Conservation (phyloP, 768 basidiomycete genomes). For the Suillus weaverae region DNA sequence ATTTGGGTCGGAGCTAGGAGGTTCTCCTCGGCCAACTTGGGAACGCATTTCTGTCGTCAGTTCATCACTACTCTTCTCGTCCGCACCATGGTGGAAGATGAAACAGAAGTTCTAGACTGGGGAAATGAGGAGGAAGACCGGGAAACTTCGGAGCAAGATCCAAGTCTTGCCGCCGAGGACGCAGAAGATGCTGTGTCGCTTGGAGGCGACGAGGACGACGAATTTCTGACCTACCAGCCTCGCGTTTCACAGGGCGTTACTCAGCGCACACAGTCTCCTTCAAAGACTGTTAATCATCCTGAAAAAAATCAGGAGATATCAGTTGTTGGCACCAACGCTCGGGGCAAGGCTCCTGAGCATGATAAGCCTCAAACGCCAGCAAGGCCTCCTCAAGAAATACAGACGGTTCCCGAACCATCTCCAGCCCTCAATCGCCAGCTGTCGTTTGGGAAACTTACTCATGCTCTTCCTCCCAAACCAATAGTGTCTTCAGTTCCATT, state of each 20-base stretch:
- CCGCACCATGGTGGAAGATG: conserved; percentile 54
- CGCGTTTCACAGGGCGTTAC: conserved; percentile 30
- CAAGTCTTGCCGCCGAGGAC: conserved; percentile 36
- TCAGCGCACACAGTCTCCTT: conserved; percentile 19
- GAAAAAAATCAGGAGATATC: conserved; percentile 17
- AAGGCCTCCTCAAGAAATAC: conserved; percentile 9
- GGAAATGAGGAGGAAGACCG: conserved; percentile 49
- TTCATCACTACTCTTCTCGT: conserved; percentile 18
- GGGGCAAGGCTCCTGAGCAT: conserved; percentile 10
- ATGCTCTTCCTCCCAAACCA: conserved; percentile 71
- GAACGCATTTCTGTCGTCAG: conserved; percentile 1
- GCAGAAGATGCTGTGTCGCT: conserved; percentile 68
- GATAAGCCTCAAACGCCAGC: conserved; percentile 12
- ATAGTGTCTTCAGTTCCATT: conserved; percentile 50
- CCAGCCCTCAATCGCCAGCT: conserved; percentile 24
- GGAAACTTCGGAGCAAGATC: conserved; percentile 46
- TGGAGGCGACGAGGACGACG: conserved; percentile 71
- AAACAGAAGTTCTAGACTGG: conserved; percentile 74
- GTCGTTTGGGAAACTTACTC: conserved; percentile 48
- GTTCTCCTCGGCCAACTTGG: conserved; percentile 7
- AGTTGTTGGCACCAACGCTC: conserved; percentile 7
- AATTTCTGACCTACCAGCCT: conserved; percentile 48
- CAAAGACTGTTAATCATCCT: conserved; percentile 14
- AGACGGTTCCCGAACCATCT: conserved; percentile 22
- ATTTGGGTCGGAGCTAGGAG: conserved; percentile 10